phyloP scores from a whole-genome alignment of 2,329 filamentous ascomycete species.

The Pseudogymnoascus verrucosus region DNA sequence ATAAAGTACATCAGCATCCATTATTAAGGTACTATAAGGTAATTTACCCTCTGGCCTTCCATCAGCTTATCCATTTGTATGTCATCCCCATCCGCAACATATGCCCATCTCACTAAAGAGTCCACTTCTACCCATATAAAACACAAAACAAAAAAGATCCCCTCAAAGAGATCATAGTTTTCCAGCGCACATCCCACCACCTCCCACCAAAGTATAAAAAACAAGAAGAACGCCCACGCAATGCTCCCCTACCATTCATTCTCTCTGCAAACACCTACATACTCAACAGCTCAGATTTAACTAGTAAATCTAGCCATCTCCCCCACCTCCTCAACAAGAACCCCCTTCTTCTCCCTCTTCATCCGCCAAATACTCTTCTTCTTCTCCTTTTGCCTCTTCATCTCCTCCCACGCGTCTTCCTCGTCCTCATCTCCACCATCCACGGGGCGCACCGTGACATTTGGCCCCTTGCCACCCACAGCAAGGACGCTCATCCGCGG shows the following conservation, averaged over 20 bases:
- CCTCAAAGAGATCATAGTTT: neutral
- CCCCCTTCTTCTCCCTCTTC: constrained; percentile 40
- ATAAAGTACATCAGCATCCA: neutral
- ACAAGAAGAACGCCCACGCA: neutral
- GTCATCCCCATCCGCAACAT: neutral
- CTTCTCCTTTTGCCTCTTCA: constrained; percentile 61
- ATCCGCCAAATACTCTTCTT: constrained; percentile 58
- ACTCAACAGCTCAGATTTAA: neutral
- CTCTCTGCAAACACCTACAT: too few relatives aligned
- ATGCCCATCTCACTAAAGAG: neutral
- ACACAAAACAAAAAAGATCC: neutral
- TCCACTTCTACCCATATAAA: neutral
- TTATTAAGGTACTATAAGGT: neutral
- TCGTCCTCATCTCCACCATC: constrained; percentile 42
- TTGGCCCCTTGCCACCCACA: constrained; percentile 14
- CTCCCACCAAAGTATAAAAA: neutral
- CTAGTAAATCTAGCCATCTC: neutral
- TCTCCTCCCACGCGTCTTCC: constrained; percentile 61
- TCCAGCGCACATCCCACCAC: neutral
- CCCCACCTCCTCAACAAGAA: neutral
- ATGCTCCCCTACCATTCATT: neutral
- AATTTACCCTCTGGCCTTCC: neutral
- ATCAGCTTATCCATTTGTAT: neutral
- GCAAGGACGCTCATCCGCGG: constrained; percentile 38
- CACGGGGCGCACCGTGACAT: constrained; percentile 15